These are phyloP conservation scores for Fusarium bulbicola DNA, from an alignment of 2,329 filamentous ascomycete genomes.

Conservation along the genomic window DNA sequence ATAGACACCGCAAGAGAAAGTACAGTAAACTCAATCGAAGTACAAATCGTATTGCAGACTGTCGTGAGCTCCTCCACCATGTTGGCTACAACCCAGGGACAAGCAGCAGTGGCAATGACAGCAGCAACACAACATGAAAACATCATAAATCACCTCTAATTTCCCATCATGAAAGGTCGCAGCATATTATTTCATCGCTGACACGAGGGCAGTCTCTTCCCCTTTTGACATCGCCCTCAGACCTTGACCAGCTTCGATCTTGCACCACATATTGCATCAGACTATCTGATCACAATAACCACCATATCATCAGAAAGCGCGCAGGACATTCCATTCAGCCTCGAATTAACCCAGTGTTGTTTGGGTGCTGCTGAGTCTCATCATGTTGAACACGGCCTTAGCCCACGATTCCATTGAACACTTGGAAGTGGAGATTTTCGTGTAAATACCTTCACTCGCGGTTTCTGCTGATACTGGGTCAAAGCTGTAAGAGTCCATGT, in stretches of 20 bases:
- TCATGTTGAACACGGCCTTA: not conserved
- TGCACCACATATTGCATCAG: too few species aligned
- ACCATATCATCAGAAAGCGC: rapidly evolving
- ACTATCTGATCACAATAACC: rapidly evolving
- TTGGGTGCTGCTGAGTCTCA: not conserved
- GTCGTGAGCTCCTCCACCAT: not conserved
- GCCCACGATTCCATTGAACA: rapidly evolving
- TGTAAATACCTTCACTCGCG: too few species aligned
- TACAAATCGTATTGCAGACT: rapidly evolving
- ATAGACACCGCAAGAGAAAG: rapidly evolving
- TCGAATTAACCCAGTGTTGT: rapidly evolving
- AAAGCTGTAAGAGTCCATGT: rapidly evolving
- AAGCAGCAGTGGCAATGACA: rapidly evolving
- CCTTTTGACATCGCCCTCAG: not conserved
- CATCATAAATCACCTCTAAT: rapidly evolving
- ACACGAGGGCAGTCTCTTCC: not conserved
- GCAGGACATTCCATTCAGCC: rapidly evolving
- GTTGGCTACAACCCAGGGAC: too few species aligned
- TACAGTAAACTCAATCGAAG: too few species aligned
- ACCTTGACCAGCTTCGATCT: too few species aligned
- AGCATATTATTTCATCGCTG: rapidly evolving
- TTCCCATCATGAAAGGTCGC: rapidly evolving
- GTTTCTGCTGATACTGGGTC: too few species aligned
- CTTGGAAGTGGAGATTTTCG: rapidly evolving
- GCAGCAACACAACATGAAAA: rapidly evolving